phyloP scores from a whole-genome alignment of 805 yeast species.

The Wickerhamiella brachini region DNA sequence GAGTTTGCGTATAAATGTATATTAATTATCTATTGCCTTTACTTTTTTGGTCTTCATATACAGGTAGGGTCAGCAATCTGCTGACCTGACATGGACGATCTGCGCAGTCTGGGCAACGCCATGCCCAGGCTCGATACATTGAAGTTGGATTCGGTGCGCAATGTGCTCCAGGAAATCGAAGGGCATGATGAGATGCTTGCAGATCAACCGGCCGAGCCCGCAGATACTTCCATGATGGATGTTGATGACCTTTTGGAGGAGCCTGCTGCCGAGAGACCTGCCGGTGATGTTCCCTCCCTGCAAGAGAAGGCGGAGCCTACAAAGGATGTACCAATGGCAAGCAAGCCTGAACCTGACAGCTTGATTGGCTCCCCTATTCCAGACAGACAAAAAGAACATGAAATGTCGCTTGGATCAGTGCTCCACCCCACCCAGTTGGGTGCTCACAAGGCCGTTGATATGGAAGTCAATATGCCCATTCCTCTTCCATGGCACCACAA shows the following conservation, averaged over 20 bases:
- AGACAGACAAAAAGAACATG: neutral
- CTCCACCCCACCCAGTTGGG: constrained; percentile 16
- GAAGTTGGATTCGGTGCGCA: neutral
- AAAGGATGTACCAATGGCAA: too few relatives aligned
- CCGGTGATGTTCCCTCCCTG: too few relatives aligned
- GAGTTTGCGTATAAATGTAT: too few relatives aligned
- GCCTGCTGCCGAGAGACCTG: too few relatives aligned
- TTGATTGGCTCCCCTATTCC: too few relatives aligned
- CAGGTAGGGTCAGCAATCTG: too few relatives aligned
- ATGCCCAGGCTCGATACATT: neutral
- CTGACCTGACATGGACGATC: neutral
- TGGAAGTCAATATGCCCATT: constrained; percentile 17
- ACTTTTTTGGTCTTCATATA: too few relatives aligned
- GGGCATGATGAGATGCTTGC: neutral
- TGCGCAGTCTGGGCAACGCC: neutral
- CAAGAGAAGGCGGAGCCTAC: too few relatives aligned
- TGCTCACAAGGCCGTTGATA: constrained; percentile 12
- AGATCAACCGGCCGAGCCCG: neutral
- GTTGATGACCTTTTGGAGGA: neutral
- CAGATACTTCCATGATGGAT: neutral
- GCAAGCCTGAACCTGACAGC: too few relatives aligned
- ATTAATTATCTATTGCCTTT: too few relatives aligned
- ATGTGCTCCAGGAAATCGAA: neutral
- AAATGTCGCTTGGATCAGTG: neutral
- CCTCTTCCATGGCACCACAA: constrained; percentile 22